These are phyloP conservation scores for Dissophora ornata DNA, from an alignment of 192 early-diverging fungal genomes.

Conservation along the genomic window DNA sequence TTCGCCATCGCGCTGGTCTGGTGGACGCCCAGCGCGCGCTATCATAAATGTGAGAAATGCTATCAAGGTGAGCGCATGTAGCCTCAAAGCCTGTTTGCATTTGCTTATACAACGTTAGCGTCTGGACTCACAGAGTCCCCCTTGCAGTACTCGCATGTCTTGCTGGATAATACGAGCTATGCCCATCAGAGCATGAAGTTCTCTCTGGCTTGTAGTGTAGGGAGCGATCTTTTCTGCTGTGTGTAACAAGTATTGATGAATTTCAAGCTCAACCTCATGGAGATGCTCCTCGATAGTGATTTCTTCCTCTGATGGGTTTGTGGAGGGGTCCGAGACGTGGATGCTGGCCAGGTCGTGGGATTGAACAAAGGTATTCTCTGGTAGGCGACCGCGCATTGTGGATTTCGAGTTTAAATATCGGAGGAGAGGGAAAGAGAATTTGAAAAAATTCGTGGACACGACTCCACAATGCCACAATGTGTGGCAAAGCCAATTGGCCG, in stretches of 20 bases:
- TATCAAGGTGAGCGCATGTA: too few relatives aligned
- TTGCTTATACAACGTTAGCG: background rate
- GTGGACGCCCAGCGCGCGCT: conserved; percentile 26
- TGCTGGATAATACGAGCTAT: conserved; percentile 17
- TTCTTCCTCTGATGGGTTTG: background rate
- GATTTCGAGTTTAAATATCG: too few relatives aligned
- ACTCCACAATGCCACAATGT: too few relatives aligned
- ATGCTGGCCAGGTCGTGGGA: background rate
- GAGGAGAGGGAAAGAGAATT: too few relatives aligned
- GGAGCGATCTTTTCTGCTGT: background rate
- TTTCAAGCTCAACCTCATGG: background rate
- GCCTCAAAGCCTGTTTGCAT: too few relatives aligned
- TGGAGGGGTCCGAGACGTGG: background rate
- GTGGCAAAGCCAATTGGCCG: background rate
- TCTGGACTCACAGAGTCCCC: conserved; percentile 13
- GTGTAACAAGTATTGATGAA: background rate
- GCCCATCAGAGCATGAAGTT: background rate
- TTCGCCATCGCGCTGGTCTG: conserved; percentile 20
- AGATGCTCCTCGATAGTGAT: conserved; percentile 1
- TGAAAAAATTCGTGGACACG: too few relatives aligned
- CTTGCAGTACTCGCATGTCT: conserved; percentile 17
- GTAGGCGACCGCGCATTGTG: conserved; percentile 27
- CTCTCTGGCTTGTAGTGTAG: background rate
- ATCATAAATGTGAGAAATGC: background rate
- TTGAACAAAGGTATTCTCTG: background rate